These are phyloP conservation scores for Tuber brumale DNA, from an alignment of 495 filamentous ascomycete species.

Conservation along the genomic window DNA sequence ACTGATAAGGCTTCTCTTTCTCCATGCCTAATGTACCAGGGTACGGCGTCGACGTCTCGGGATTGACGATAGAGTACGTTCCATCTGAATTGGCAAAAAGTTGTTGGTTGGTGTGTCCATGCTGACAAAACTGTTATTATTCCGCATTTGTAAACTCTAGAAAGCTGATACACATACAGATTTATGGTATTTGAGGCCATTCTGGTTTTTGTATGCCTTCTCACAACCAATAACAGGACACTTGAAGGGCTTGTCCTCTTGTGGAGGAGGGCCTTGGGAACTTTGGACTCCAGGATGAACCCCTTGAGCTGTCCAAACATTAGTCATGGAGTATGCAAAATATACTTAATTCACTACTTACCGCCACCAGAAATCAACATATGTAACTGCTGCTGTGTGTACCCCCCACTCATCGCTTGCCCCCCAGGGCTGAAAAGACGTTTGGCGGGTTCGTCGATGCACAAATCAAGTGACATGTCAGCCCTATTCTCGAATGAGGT, in stretches of 20 bases:
- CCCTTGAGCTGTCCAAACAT: background rate
- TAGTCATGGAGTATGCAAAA: background rate
- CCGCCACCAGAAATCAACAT: constrained; percentile 34
- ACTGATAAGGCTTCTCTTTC: constrained; percentile 98
- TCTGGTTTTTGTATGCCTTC: constrained; percentile 99
- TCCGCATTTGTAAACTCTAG: constrained; percentile 29
- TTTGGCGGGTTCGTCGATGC: constrained; percentile 94
- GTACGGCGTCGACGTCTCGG: constrained; percentile 85
- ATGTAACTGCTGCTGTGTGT: constrained; percentile 34
- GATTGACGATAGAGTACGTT: constrained; percentile 96
- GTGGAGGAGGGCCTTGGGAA: constrained; percentile 39
- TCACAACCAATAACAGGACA: constrained; percentile 98
- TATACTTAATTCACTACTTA: constrained; percentile 9
- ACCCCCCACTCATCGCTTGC: constrained; percentile 54
- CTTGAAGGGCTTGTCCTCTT: constrained; percentile 88
- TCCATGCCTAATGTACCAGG: constrained; percentile 98
- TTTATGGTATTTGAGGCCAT: constrained; percentile 84
- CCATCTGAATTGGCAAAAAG: constrained; percentile 92
- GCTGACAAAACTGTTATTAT: constrained; percentile 47
- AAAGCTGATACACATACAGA: constrained; percentile 50
- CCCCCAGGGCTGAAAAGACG: constrained; percentile 80
- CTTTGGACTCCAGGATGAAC: background rate
- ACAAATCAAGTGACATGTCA: constrained; percentile 59
- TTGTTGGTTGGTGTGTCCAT: constrained; percentile 93
- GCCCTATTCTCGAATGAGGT: constrained; percentile 22